Conservation (phyloP, 2,329 filamentous ascomycete species). For the Paraphaeosphaeria sporulosa region DNA sequence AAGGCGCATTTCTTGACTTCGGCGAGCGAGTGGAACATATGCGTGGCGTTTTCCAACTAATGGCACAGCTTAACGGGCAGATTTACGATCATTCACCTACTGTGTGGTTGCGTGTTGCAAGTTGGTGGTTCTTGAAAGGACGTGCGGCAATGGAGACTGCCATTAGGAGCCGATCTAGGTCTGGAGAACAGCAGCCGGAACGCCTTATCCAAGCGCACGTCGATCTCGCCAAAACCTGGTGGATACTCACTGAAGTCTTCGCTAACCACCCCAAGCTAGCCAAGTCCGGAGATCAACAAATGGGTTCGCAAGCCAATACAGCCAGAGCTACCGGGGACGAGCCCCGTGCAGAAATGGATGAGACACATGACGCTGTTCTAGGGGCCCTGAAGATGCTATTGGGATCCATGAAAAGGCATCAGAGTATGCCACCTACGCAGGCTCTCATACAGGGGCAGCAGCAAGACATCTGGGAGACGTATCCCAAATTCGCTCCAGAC, state of each 20-base stretch:
- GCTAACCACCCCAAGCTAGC: constrained; percentile 41
- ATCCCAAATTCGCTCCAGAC: constrained; percentile 76
- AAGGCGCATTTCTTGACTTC: constrained; percentile 71
- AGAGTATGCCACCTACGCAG: constrained; percentile 70
- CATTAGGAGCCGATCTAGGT: constrained; percentile 69
- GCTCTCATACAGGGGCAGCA: constrained; percentile 81
- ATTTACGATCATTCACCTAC: constrained; percentile 68
- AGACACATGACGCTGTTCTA: constrained; percentile 62
- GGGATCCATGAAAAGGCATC: constrained; percentile 84
- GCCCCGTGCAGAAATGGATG: constrained; percentile 55
- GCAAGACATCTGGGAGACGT: constrained; percentile 81
- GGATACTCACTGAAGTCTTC: constrained; percentile 67
- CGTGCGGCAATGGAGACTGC: constrained; percentile 76
- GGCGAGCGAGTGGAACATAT: constrained; percentile 74
- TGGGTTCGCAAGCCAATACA: constrained; percentile 29
- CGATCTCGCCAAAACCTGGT: constrained; percentile 84
- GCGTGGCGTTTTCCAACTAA: constrained; percentile 76
- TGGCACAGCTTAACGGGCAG: constrained; percentile 76
- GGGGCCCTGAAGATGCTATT: constrained; percentile 76
- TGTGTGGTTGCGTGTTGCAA: constrained; percentile 74
- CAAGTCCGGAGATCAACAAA: constrained; percentile 33
- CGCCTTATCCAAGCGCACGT: constrained; percentile 77
- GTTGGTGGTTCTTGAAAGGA: constrained; percentile 92
- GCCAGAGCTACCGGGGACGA: constrained; percentile 52
- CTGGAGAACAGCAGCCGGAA: constrained; percentile 60